A percentile compares a stretch with the other conserved stretches of the same genome.
These are phyloP conservation scores for Prinsepia uniflora DNA, from an alignment of 306 rosid genomes.

Conservation along the genomic window DNA sequence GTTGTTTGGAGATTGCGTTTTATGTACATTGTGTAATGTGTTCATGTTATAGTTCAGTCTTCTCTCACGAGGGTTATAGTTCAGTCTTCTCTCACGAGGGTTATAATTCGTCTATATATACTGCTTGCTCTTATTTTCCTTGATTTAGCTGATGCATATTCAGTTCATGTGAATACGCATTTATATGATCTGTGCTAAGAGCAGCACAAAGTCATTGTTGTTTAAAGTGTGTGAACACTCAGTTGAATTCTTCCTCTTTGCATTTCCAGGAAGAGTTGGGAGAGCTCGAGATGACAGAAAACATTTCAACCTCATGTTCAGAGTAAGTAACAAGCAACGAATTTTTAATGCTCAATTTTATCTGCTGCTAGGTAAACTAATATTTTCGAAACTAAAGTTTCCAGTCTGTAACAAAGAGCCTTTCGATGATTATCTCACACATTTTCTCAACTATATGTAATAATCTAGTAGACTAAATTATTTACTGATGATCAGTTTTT, in stretches of 20 bases:
- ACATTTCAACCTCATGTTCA: conserved; percentile 55
- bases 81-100: neutral
- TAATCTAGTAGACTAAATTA: neutral
- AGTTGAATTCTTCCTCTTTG: conserved; percentile 13
- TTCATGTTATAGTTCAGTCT: neutral
- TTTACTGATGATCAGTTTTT: conserved; percentile 14
- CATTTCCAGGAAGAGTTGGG: conserved; percentile 62
- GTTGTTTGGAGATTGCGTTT: neutral
- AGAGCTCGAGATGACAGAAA: conserved; percentile 61
- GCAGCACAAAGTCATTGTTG: conserved; percentile 3
- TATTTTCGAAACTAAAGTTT: too few species aligned
- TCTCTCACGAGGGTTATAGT: too few species aligned
- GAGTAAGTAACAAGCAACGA: conserved; percentile 48
- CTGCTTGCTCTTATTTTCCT: neutral
- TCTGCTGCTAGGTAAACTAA: too few species aligned
- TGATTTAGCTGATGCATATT: neutral
- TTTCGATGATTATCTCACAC: too few species aligned
- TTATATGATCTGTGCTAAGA: neutral
- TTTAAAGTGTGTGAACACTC: neutral
- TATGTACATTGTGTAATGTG: neutral
- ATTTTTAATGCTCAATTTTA: neutral
- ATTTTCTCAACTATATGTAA: too few species aligned
- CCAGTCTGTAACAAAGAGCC: too few species aligned
- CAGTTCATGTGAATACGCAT: neutral
- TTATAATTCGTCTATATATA: neutral